These are phyloP conservation scores for Cryptosporidium xiaoi DNA, from an alignment of 169 alveolate species.

Conservation along the genomic window DNA sequence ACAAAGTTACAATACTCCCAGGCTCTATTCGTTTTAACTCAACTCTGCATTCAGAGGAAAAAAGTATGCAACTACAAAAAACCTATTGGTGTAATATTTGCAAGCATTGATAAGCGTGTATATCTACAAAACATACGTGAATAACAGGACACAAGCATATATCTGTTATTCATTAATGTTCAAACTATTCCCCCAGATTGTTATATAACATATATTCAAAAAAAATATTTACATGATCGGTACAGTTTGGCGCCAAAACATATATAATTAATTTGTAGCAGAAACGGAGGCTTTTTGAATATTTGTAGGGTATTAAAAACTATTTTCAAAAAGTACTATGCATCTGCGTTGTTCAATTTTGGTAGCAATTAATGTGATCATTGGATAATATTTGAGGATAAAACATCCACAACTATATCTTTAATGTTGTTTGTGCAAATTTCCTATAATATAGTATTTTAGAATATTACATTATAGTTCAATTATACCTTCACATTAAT, in stretches of 20 bases:
- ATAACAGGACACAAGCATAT: not conserved
- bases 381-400: not conserved
- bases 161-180: not conserved
- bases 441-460: too few relatives aligned
- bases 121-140: too few relatives aligned
- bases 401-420: conserved; percentile 9
- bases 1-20: too few relatives aligned
- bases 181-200: not conserved
- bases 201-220: not conserved
- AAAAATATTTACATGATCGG: not conserved
- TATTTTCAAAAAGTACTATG: conserved; percentile 59
- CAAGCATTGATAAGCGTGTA: too few relatives aligned
- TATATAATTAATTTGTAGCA: conserved; percentile 6
- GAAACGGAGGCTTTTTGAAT: conserved; percentile 65
- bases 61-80: too few relatives aligned
- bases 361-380: not conserved
- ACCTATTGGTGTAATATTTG: too few relatives aligned
- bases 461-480: too few relatives aligned
- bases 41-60: too few relatives aligned
- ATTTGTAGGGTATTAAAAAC: not conserved
- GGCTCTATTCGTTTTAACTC: not conserved
- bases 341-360: conserved; percentile 18
- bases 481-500: too few relatives aligned
- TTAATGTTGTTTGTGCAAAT: conserved; percentile 13
- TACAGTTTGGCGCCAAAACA: not conserved